Conservation (phyloP, 208 protist species). For the Trypanosoma scelopori region DNA sequence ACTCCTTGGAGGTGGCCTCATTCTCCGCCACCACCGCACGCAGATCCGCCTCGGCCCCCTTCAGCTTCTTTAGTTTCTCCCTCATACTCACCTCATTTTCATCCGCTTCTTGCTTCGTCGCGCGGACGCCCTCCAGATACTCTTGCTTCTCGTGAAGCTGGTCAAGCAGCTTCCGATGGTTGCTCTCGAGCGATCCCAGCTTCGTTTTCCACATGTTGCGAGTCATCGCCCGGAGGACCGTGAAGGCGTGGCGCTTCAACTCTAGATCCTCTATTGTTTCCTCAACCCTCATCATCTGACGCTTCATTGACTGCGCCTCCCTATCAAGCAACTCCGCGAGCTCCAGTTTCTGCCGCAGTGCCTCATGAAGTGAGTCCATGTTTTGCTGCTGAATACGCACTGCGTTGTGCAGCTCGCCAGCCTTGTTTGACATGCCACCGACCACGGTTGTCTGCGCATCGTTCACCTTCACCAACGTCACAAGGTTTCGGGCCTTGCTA, state of each 20-base stretch:
- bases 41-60: slow-evolving; percentile 25
- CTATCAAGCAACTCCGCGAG: slow-evolving; percentile 53
- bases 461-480: slow-evolving; percentile 88
- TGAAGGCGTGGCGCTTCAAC: slow-evolving; percentile 48
- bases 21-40: slow-evolving; percentile 29
- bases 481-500: slow-evolving; percentile 87
- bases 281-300: slow-evolving; percentile 37
- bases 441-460: slow-evolving; percentile 69
- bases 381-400: slow-evolving; percentile 82
- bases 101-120: slow-evolving; percentile 28
- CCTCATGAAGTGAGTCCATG: slow-evolving; percentile 76
- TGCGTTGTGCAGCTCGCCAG: slow-evolving; percentile 71
- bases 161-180: slow-evolving; percentile 37
- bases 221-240: slow-evolving; percentile 56
- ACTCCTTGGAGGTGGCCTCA: slow-evolving; percentile 34
- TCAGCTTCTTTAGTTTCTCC: slow-evolving; percentile 25
- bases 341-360: slow-evolving; percentile 69
- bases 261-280: slow-evolving; percentile 22
- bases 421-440: slow-evolving; percentile 62
- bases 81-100: slow-evolving; percentile 32
- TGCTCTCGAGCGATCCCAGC: slow-evolving; percentile 40
- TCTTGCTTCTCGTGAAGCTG: slow-evolving; percentile 28
- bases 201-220: slow-evolving; percentile 38
- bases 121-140: slow-evolving; percentile 27
- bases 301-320: slow-evolving; percentile 43